A percentile compares a stretch with the other conserved stretches of the same genome.
These are phyloP conservation scores for Inga laurina DNA, from an alignment of 306 rosid genomes.

Conservation along the genomic window DNA sequence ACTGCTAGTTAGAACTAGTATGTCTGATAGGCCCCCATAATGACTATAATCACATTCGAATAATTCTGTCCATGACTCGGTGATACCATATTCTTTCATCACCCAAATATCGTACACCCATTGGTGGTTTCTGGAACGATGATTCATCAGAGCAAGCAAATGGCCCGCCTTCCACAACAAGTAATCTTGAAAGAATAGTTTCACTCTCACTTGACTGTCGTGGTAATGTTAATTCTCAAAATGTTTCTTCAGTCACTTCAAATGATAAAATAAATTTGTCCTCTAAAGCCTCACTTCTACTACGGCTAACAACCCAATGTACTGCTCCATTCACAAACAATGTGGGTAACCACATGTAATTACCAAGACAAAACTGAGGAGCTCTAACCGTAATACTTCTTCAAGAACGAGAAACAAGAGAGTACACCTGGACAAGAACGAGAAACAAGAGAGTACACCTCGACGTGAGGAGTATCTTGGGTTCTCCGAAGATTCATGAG, in stretches of 20 bases:
- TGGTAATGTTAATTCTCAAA: neutral
- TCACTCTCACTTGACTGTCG: neutral
- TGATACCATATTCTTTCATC: neutral
- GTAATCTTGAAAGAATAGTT: neutral
- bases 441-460: neutral
- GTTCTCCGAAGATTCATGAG: neutral
- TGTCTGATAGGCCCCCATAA: neutral
- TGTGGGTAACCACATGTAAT: neutral
- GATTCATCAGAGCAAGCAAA: neutral
- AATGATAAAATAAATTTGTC: neutral
- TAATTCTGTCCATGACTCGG: neutral
- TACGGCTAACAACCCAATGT: neutral
- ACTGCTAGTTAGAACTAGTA: neutral
- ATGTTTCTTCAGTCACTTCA: too few species aligned
- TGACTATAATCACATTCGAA: neutral
- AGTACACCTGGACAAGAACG: neutral
- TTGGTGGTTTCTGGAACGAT: too few species aligned
- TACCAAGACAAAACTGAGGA: neutral
- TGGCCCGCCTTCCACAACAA: neutral
- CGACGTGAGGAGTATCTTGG: neutral
- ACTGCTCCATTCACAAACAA: neutral
- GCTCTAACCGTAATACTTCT: neutral
- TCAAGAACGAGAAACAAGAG: neutral
- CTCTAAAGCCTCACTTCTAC: neutral
- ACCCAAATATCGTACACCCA: neutral